Conservation (phyloP, 805 yeast genomes). For the Wickerhamiella nectarea region DNA sequence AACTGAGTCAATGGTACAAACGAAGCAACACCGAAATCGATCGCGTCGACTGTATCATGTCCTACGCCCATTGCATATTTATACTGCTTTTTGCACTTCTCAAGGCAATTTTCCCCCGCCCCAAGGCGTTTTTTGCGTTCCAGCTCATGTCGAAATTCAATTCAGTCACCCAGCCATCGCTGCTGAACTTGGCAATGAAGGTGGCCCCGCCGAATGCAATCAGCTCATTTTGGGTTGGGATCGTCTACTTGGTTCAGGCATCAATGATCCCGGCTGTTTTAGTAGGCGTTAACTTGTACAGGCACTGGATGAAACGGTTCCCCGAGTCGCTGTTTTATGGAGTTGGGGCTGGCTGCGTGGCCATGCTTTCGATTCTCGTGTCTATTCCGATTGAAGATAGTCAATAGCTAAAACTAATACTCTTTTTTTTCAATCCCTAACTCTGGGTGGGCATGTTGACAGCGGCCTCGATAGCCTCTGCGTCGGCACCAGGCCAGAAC, state of each 20-base stretch:
- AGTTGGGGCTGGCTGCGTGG: neutral
- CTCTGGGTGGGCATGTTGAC: slow-evolving; percentile 57
- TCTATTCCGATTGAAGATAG: neutral
- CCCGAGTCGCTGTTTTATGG: slow-evolving; percentile 2
- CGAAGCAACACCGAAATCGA: neutral
- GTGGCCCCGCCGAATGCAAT: neutral
- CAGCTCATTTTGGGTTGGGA: neutral
- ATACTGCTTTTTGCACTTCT: neutral
- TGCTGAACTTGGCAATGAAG: neutral
- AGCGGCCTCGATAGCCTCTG: slow-evolving; percentile 37
- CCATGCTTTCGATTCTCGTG: neutral
- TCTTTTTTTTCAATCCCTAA: slow-evolving; percentile 11
- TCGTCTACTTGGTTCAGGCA: neutral
- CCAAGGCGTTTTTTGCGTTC: neutral
- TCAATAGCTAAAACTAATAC: neutral
- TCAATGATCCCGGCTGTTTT: neutral
- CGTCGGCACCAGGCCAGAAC: slow-evolving; percentile 46
- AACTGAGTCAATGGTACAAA: neutral
- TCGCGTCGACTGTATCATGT: neutral
- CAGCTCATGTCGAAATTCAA: neutral
- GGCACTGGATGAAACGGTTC: neutral
- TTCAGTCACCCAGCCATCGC: neutral
- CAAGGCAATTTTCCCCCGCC: neutral
- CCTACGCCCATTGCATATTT: neutral
- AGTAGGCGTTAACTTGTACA: neutral